Evolutionary conservation across 352 stramenopile species (phyloP), one percentile per base, ranked within the genome.

Genomic region (Phytophthora aleatoria): DNA sequence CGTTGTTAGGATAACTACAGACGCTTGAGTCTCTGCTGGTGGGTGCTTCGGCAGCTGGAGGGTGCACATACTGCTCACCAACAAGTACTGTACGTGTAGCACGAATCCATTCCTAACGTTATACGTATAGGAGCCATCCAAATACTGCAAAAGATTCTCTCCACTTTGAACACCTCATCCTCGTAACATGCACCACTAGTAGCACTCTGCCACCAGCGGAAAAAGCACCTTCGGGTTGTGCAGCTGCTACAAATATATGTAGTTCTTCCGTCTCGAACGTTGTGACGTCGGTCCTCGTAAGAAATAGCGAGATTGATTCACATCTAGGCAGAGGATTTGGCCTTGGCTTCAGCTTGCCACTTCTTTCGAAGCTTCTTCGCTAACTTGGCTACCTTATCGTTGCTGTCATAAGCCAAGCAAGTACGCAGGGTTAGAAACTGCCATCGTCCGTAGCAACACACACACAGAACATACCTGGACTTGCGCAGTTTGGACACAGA

Each of bases 401-500:
- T 81, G 61, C 57, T 91, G 69, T 12, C 52, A 76, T 62, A 50
- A 74, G 69, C 48, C 78, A 79, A 49, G 31, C 16, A 28, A 13
- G 15, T 6, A 30, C 16, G 48, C 28, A 41, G 30, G 12, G 41
- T 61, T 53, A 59, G 31, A 47, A 20, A 28, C 10, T 38, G 11
- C 11, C n/a, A 26, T 24, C 15, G 39, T 8, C 16, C 30, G 9
- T 20, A 9, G 30, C 24, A 27, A 56, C 16, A 31, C 24, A 12
- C 13, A 20, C 20, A 20, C 20, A 20, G 7, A 31, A 50, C 71
- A 44, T 67, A 91, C 81, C 69, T 81, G 3, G 86, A 90, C 50
- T 94, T 92, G 39, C 86, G 86, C 50, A 94, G 61, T 52, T 89
- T 92, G 31, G 80, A 91, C 13, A 94, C 83, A 5, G 74, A 60